Conservation (phyloP, 1,139 yeast genomes). For the Pichia sorboxylosa region DNA sequence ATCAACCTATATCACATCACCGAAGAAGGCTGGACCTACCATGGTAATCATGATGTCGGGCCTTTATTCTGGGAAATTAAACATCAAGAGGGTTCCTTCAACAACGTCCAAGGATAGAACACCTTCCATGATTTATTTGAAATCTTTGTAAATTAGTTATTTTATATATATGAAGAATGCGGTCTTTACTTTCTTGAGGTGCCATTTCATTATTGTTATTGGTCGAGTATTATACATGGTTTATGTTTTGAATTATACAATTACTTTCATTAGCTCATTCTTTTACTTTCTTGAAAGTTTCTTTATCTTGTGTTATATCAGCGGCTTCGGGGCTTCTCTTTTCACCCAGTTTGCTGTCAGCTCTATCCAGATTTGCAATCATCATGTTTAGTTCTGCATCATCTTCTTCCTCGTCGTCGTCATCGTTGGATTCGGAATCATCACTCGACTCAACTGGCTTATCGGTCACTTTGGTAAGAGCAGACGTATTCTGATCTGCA, state of each 20-base stretch:
- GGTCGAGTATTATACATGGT: not conserved
- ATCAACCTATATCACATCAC: constrained; percentile 87
- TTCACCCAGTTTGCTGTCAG: constrained; percentile 3
- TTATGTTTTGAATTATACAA: not conserved
- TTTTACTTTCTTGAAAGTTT: no score
- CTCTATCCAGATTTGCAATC: constrained; percentile 17
- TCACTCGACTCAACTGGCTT: not conserved
- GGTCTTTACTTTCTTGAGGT: no score
- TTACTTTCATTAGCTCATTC: not conserved
- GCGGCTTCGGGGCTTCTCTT: not conserved
- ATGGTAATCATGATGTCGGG: constrained; percentile 91
- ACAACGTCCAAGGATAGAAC: constrained; percentile 71
- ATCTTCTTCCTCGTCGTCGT: not conserved
- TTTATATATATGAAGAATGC: no score
- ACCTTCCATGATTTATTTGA: no score
- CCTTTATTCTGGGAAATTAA: constrained; percentile 87
- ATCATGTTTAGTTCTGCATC: constrained; percentile 18
- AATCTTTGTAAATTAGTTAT: no score
- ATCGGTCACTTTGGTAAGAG: not conserved
- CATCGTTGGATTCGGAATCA: not conserved
- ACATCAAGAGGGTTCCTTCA: constrained; percentile 79
- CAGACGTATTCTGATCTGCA: not conserved
- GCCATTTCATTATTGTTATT: no score
- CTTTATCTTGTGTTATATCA: no score
- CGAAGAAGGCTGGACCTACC: constrained; percentile 89